A percentile compares a stretch with the other conserved stretches of the same genome.
Evolutionary conservation across 163 green algal species (phyloP).

Genomic region (Scenedesmus sp.): DNA sequence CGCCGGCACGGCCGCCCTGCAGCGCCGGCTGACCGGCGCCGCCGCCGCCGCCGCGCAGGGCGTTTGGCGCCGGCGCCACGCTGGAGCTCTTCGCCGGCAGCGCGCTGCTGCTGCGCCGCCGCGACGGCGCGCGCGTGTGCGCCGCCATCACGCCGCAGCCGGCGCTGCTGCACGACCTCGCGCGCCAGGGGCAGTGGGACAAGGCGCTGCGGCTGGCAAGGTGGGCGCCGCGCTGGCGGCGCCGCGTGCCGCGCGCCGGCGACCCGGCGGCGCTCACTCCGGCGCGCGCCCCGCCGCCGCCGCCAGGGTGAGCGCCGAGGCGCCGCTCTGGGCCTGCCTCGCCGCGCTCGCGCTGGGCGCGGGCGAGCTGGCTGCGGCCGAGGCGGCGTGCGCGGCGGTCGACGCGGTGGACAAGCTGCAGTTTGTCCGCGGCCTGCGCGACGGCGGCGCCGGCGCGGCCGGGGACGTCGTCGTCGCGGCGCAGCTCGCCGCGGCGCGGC

Average conservation of each 20-base stretch:
- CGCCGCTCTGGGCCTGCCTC: constrained; percentile 75
- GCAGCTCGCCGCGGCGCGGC: constrained; percentile 74
- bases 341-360: constrained; percentile 70
- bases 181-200: constrained; percentile 66
- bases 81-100: constrained; percentile 27
- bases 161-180: constrained; percentile 69
- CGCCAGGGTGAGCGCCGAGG: constrained; percentile 17
- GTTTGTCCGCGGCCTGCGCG: constrained; percentile 57
- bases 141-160: constrained; percentile 62
- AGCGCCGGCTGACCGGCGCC: too few relatives aligned
- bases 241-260: too few relatives aligned
- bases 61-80: neutral
- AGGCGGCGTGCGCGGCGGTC: constrained; percentile 76
- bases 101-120: constrained; percentile 55
- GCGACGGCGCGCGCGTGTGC: constrained; percentile 67
- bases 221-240: constrained; percentile 45
- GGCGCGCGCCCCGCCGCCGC: neutral
- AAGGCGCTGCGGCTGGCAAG: constrained; percentile 78
- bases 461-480: constrained; percentile 42
- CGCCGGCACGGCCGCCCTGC: too few relatives aligned
- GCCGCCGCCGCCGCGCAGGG: constrained; percentile 16
- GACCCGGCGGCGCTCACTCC: too few relatives aligned
- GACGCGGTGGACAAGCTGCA: constrained; percentile 82
- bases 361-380: constrained; percentile 76
- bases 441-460: neutral